Evolutionary conservation across 176 grass and related monocot species (phyloP).

Genomic region (Hordeum vulgare): DNA sequence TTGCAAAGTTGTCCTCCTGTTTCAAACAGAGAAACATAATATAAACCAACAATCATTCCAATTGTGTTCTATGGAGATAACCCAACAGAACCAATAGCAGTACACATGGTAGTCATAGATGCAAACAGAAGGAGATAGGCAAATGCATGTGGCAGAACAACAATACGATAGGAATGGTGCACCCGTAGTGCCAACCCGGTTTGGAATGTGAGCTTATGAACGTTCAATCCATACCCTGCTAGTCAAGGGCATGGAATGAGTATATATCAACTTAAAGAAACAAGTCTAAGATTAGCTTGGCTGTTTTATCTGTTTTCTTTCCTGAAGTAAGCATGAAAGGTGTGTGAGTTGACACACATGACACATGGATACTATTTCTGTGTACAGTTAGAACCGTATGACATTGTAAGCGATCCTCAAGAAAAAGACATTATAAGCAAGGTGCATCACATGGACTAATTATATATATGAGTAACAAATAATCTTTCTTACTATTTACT

Average conservation of each 20-base stretch:
- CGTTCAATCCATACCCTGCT: neutral
- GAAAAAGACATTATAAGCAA: neutral
- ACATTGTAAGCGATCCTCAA: neutral
- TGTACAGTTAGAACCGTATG: neutral
- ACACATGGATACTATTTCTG: neutral
- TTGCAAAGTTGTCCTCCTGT: constrained; percentile 16
- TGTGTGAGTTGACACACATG: neutral
- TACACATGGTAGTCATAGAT: neutral
- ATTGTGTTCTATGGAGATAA: constrained; percentile 17
- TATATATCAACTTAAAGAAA: neutral
- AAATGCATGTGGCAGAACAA: neutral
- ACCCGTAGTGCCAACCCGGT: neutral
- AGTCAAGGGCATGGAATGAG: neutral
- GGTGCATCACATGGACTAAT: neutral
- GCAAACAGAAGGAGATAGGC: neutral
- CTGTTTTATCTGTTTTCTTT: neutral
- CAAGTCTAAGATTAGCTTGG: neutral
- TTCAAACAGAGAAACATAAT: neutral
- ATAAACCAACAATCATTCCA: neutral
- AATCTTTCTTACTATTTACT: neutral
- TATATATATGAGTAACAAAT: neutral
- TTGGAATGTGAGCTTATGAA: neutral
- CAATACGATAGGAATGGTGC: neutral
- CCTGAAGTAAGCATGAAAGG: neutral
- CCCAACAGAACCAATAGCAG: neutral